A percentile compares a stretch with the other conserved stretches of the same genome.
phyloP scores from a whole-genome alignment of 495 filamentous ascomycete genomes.

The Lasiosphaeria miniovina region DNA sequence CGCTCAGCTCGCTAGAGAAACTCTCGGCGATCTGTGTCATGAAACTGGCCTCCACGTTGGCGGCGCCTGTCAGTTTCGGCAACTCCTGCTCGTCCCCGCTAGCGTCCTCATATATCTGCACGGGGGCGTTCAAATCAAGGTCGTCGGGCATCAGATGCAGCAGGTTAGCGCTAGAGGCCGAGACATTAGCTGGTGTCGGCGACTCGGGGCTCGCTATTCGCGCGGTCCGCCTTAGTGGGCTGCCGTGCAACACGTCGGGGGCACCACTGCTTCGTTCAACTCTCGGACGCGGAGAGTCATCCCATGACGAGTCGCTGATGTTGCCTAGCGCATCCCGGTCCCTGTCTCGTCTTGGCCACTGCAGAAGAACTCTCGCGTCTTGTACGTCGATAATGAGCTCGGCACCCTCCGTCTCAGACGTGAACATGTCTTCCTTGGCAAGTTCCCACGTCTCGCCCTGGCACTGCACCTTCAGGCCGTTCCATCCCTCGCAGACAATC shows the following conservation, averaged over 20 bases:
- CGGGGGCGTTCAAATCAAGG: conserved; percentile 29
- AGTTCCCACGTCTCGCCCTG: conserved; percentile 84
- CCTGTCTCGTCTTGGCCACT: conserved; percentile 71
- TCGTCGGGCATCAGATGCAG: conserved; percentile 28
- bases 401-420: conserved; percentile 80
- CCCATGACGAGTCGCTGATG: conserved; percentile 66
- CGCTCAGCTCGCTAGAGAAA: conserved; percentile 60
- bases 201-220: conserved; percentile 69
- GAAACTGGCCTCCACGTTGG: conserved; percentile 26
- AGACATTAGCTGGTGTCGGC: conserved; percentile 59
- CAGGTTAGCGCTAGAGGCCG: conserved; percentile 28
- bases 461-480: conserved; percentile 90
- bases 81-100: conserved; percentile 46
- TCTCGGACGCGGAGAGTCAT: conserved; percentile 50
- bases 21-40: conserved; percentile 39
- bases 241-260: conserved; percentile 50
- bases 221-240: conserved; percentile 61
- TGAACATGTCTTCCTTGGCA: conserved; percentile 83
- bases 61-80: conserved; percentile 22
- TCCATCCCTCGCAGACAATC: conserved; percentile 91
- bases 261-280: conserved; percentile 27
- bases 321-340: conserved; percentile 60
- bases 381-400: conserved; percentile 97
- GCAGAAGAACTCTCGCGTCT: conserved; percentile 81
- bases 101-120: conserved; percentile 59